Conservation (phyloP, 306 rosid species). For the Dryas alaskensis region DNA sequence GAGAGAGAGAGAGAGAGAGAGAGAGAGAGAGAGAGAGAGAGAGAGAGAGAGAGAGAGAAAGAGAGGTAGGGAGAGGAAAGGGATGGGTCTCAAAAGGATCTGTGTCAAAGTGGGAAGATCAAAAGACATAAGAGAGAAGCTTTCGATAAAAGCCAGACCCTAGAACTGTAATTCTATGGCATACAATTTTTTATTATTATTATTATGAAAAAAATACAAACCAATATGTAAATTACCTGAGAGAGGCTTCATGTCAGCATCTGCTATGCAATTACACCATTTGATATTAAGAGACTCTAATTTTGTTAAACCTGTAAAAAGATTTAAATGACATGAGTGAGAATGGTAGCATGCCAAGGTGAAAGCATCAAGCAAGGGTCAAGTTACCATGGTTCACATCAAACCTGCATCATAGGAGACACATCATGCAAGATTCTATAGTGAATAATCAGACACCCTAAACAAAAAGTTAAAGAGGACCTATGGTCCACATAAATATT, state of each 20-base stretch:
- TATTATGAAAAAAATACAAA: conserved; percentile 9
- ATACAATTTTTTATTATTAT: neutral
- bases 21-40: neutral
- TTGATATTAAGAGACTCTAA: conserved; percentile 90
- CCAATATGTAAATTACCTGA: conserved; percentile 52
- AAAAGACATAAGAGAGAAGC: neutral
- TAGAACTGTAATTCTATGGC: neutral
- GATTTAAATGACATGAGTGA: neutral
- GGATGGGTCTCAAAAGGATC: neutral
- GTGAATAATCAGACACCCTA: neutral
- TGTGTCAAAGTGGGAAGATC: neutral
- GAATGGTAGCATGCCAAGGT: neutral
- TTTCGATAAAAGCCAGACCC: conserved; percentile 5
- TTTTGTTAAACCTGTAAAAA: conserved; percentile 61
- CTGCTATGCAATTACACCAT: conserved; percentile 89
- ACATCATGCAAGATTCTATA: neutral
- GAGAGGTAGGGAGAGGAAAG: neutral
- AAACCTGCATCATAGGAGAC: neutral
- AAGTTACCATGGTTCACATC: neutral
- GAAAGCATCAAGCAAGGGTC: neutral
- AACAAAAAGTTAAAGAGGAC: neutral
- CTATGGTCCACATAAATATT: neutral
- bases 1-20: neutral
- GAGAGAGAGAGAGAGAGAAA: neutral
- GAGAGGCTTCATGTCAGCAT: conserved; percentile 76